These are phyloP conservation scores for Petunia axillaris DNA, from an alignment of 257 asterid species.

Conservation along the genomic window DNA sequence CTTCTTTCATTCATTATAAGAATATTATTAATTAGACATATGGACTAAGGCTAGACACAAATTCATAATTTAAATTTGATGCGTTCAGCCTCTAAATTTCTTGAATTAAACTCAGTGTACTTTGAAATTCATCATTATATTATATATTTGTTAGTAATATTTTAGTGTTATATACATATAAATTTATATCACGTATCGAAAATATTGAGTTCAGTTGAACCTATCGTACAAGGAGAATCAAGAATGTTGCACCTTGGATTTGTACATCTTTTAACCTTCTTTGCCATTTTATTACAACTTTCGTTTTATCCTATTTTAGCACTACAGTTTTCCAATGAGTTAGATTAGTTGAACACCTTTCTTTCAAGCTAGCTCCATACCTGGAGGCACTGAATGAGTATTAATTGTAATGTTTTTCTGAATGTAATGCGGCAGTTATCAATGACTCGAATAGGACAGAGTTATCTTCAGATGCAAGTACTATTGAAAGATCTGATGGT, in stretches of 20 bases:
- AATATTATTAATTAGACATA: not conserved
- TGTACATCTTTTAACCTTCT: too few relatives aligned
- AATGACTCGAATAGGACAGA: slow-evolving; percentile 59
- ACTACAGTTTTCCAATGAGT: not conserved
- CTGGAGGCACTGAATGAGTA: not conserved
- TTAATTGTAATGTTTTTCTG: slow-evolving; percentile 17
- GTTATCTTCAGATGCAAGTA: slow-evolving; percentile 39
- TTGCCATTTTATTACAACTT: too few relatives aligned
- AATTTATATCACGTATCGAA: too few relatives aligned
- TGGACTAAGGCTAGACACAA: not conserved
- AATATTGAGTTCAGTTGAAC: too few relatives aligned
- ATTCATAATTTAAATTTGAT: not conserved
- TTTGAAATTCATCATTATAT: not conserved
- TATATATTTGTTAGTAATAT: not conserved
- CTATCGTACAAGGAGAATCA: too few relatives aligned
- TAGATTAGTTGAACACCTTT: too few relatives aligned
- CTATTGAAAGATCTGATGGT: slow-evolving; percentile 53
- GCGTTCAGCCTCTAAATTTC: not conserved
- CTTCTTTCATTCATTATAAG: not conserved
- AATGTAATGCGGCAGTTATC: slow-evolving; percentile 51
- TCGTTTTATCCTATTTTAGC: not conserved
- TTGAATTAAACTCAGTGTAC: not conserved
- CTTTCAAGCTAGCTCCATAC: too few relatives aligned
- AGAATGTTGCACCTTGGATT: too few relatives aligned
- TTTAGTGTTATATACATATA: not conserved